These are phyloP conservation scores for Leccinum rimulosum DNA, from an alignment of 768 basidiomycete species.

Conservation along the genomic window DNA sequence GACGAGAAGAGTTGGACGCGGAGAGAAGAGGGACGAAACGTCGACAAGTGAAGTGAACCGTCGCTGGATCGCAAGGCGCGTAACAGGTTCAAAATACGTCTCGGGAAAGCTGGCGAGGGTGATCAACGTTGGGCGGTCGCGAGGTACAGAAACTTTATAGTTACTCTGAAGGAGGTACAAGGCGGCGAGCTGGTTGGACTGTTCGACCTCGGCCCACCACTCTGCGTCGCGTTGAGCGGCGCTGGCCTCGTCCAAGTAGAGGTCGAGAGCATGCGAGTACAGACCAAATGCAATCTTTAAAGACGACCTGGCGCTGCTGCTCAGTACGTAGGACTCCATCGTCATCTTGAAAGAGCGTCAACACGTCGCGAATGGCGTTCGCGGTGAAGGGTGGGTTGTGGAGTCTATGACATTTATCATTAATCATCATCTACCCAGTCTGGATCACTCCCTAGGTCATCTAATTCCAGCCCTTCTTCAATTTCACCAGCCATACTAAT, in stretches of 20 bases:
- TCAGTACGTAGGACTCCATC: neutral
- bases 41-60: slow-evolving; percentile 45
- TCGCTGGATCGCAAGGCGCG: slow-evolving; percentile 41
- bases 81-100: slow-evolving; percentile 33
- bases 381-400: slow-evolving; percentile 17
- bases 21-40: slow-evolving; percentile 48
- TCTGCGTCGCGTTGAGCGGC: slow-evolving; percentile 73
- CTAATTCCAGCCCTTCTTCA: no score
- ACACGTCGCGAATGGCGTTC: slow-evolving; percentile 15
- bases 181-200: slow-evolving; percentile 52
- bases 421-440: no score
- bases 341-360: slow-evolving; percentile 16
- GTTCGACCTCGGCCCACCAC: slow-evolving; percentile 79
- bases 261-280: slow-evolving; percentile 65
- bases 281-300: slow-evolving; percentile 52
- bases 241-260: slow-evolving; percentile 63
- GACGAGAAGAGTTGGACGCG: slow-evolving; percentile 46
- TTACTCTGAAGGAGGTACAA: slow-evolving; percentile 79
- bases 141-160: slow-evolving; percentile 22
- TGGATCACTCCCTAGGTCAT: no score
- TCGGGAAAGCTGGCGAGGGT: slow-evolving; percentile 24
- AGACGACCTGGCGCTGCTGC: slow-evolving; percentile 28
- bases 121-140: slow-evolving; percentile 3
- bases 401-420: no score
- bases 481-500: no score